Percentiles rank a stretch among this genome's conserved stretches.
Conservation (phyloP, 345 rosid genomes). For the Eucalyptus albens region DNA sequence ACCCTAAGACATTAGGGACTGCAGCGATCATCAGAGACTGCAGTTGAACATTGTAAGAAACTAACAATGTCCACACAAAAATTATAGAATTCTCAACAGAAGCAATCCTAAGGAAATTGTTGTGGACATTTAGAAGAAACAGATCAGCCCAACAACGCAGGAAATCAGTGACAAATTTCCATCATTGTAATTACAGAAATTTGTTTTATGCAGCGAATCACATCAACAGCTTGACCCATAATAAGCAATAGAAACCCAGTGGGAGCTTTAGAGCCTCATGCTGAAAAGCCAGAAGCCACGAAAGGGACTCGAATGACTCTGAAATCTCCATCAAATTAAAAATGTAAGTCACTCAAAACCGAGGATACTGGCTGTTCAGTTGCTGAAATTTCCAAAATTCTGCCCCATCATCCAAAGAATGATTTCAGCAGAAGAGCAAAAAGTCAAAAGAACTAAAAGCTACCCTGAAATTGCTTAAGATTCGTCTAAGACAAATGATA, state of each 20-base stretch:
- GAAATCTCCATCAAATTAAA: neutral
- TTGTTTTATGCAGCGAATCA: neutral
- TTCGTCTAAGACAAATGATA: neutral
- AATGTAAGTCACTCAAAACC: neutral
- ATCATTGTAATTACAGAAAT: neutral
- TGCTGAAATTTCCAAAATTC: neutral
- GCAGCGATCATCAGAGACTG: conserved; percentile 78
- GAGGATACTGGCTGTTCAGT: neutral
- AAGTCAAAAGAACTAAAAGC: neutral
- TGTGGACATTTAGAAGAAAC: neutral
- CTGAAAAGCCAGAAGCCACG: neutral
- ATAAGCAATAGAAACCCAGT: neutral
- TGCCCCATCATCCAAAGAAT: neutral
- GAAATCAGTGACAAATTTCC: neutral
- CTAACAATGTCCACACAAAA: conserved; percentile 19
- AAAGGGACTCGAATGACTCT: neutral
- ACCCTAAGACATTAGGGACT: conserved; percentile 62
- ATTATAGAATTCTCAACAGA: neutral
- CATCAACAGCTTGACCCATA: neutral
- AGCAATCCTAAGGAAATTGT: neutral
- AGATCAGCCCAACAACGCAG: neutral
- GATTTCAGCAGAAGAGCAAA: neutral
- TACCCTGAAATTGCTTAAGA: neutral
- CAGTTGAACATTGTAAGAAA: conserved; percentile 8
- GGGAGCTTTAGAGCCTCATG: neutral